phyloP scores from a whole-genome alignment of 768 basidiomycete species.

The Saitozyma podzolica region DNA sequence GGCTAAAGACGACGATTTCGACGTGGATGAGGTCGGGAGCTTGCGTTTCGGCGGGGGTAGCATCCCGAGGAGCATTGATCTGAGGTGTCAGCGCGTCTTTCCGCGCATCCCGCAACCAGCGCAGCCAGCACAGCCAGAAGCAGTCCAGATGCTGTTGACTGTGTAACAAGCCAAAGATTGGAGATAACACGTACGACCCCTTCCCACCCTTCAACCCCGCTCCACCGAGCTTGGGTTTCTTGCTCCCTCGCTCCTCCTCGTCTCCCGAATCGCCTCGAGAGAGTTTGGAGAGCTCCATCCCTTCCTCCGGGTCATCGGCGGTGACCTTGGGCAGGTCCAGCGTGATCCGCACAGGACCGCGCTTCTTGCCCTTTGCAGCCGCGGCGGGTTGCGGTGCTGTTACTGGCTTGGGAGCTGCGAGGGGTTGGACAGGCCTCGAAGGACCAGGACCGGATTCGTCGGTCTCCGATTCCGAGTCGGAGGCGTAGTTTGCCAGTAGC shows the following conservation, averaged over 20 bases:
- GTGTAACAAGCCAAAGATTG: not conserved
- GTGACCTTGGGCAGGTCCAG: constrained; percentile 37
- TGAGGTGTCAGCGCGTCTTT: constrained; percentile 7
- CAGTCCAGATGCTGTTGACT: not conserved
- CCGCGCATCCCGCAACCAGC: not conserved
- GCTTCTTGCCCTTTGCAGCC: constrained; percentile 16
- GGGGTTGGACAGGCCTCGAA: not conserved
- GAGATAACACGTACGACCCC: constrained; percentile 28
- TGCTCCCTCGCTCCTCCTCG: constrained; percentile 10
- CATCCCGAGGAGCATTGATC: constrained; percentile 46
- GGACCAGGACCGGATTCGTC: constrained; percentile 11
- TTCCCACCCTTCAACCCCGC: constrained; percentile 33
- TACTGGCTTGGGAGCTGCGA: constrained; percentile 4
- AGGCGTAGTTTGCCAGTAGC: constrained; percentile 45
- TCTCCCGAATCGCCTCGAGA: not conserved
- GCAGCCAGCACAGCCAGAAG: too few species aligned
- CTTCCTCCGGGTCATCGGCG: constrained; percentile 7
- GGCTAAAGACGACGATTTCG: constrained; percentile 17
- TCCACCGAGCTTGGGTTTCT: constrained; percentile 19
- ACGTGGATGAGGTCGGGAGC: constrained; percentile 21
- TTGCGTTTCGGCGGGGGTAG: constrained; percentile 50
- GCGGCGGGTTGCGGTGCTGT: not conserved
- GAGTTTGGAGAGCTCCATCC: constrained; percentile 11
- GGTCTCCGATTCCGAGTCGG: constrained; percentile 41
- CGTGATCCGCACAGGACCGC: constrained; percentile 41